Evolutionary conservation across 495 filamentous ascomycete genomes (phyloP).

Genomic region (Penicillium taxi): DNA sequence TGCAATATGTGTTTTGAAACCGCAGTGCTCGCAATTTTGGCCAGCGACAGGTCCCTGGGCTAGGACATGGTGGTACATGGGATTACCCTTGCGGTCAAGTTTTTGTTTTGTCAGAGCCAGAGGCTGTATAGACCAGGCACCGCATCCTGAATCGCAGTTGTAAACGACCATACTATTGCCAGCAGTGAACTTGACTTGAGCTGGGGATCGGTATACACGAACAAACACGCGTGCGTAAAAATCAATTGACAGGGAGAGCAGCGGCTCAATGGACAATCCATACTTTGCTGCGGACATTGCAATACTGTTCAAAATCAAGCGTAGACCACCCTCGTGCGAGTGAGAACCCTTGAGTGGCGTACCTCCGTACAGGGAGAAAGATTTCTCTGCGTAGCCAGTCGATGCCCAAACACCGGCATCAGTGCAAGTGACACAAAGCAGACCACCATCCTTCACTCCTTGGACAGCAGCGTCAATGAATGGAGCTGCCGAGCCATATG

Average conservation of each 20-base stretch:
- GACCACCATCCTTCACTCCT: slow-evolving; percentile 71
- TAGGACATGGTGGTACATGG: slow-evolving; percentile 66
- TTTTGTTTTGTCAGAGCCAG: slow-evolving; percentile 57
- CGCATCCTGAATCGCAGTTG: slow-evolving; percentile 82
- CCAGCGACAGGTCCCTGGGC: slow-evolving; percentile 57
- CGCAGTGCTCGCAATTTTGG: slow-evolving; percentile 70
- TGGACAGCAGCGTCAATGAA: slow-evolving; percentile 89
- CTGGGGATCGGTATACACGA: slow-evolving; percentile 65
- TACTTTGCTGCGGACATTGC: slow-evolving; percentile 74
- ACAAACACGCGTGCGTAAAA: slow-evolving; percentile 93
- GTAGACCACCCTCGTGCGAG: slow-evolving; percentile 83
- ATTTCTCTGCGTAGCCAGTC: slow-evolving; percentile 85
- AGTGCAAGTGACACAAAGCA: slow-evolving; percentile 93
- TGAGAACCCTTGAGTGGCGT: slow-evolving; percentile 72
- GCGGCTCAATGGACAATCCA: slow-evolving; percentile 82
- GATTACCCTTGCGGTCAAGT: slow-evolving; percentile 58
- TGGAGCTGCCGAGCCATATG: slow-evolving; percentile 84
- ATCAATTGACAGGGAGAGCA: slow-evolving; percentile 88
- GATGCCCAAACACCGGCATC: slow-evolving; percentile 93
- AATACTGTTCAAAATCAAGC: slow-evolving; percentile 73
- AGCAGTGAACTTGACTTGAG: slow-evolving; percentile 78
- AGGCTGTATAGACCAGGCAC: slow-evolving; percentile 73
- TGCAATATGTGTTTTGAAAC: slow-evolving; percentile 72
- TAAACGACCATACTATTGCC: slow-evolving; percentile 91
- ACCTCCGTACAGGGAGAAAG: slow-evolving; percentile 85